Base-by-base conservation (phyloP, 345 rosid species). In the Corchorus capsularis region DNA sequence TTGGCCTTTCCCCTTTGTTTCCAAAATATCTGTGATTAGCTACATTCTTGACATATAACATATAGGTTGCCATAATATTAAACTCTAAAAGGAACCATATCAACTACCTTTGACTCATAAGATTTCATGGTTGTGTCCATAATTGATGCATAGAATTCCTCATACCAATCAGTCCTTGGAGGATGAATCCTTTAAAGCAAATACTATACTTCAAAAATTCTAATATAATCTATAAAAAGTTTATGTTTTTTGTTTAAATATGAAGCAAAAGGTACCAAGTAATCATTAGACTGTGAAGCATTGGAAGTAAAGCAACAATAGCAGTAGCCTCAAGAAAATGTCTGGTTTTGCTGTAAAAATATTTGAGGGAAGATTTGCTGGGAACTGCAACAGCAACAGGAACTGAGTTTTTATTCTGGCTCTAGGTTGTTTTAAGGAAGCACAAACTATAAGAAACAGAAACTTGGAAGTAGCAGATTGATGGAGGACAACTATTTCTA, bases 151-250 rank as follows among this genome's bases (percentile, higher is more conserved):
- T 82, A 90, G 35, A 90, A 54, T 75, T 93, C 98, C 66, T 91
- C 97, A 15, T 86, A 91, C 97, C 97, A 94, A 73, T 83, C 91
- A 4, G 94, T 91, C 79, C 92, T 87, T 64, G 89, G 89, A 63
- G 97, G 90, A 72, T 83, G 95, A 71, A 91, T 47, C 64, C 73
- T 88, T 43, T 79, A 82, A 86, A 91, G 64, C 34, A 39, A 75
- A 1, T 77, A 85, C 97, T 94, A 67, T 56, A 65, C 37, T 19
- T 52, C 8, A 66, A 59, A 19, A 16, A 47, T 13, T 27, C 37
- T 15, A n/a, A 15, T 2, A 3, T 20, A 32, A 22, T 32, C 63
- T 0, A 19, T n/a, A 63, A 63, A 39, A 39, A 72, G 27, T 39
- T 53, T 13, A 16, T 32, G 8, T n/a, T 17, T 41, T 2, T 47